phyloP scores from a whole-genome alignment of 2,329 filamentous ascomycete genomes.

The Grosmannia penicillata region DNA sequence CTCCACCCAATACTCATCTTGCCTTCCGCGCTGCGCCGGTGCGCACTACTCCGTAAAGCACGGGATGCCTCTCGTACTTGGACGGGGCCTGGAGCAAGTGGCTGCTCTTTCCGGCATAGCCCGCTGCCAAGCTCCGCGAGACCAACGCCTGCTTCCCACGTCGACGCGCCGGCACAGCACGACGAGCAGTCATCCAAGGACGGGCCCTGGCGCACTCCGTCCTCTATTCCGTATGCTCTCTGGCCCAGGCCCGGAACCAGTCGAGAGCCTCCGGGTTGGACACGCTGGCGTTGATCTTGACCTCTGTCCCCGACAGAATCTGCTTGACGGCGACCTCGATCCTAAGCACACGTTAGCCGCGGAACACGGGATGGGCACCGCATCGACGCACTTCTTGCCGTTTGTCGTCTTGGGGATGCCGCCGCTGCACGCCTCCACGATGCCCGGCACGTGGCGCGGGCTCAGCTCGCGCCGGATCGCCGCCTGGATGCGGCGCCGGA shows the following conservation, averaged over 20 bases:
- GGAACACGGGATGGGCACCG: not conserved
- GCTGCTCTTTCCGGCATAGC: too few relatives aligned
- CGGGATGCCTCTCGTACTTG: too few relatives aligned
- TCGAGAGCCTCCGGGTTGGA: slow-evolving; percentile 78
- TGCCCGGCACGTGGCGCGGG: slow-evolving; percentile 72
- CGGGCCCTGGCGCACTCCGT: too few relatives aligned
- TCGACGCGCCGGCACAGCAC: too few relatives aligned
- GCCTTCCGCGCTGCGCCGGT: too few relatives aligned
- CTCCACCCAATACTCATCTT: too few relatives aligned
- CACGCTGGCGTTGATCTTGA: slow-evolving; percentile 87
- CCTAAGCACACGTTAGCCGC: slow-evolving; percentile 23
- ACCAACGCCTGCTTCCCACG: too few relatives aligned
- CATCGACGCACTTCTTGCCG: slow-evolving; percentile 77
- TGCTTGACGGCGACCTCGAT: slow-evolving; percentile 95
- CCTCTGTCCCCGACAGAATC: slow-evolving; percentile 73
- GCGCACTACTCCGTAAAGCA: too few relatives aligned
- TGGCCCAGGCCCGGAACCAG: slow-evolving; percentile 74
- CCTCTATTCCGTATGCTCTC: slow-evolving; percentile 21
- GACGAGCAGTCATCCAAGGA: too few relatives aligned
- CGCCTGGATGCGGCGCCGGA: slow-evolving; percentile 49
- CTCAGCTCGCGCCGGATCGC: slow-evolving; percentile 66
- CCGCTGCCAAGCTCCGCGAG: too few relatives aligned
- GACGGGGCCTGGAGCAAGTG: too few relatives aligned
- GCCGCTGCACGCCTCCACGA: slow-evolving; percentile 62
- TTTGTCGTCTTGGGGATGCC: slow-evolving; percentile 89